Evolutionary conservation across 371 early-diverging fungal genomes (phyloP), one percentile per base, ranked within the genome.

Genomic region (Mortierella sp.): DNA sequence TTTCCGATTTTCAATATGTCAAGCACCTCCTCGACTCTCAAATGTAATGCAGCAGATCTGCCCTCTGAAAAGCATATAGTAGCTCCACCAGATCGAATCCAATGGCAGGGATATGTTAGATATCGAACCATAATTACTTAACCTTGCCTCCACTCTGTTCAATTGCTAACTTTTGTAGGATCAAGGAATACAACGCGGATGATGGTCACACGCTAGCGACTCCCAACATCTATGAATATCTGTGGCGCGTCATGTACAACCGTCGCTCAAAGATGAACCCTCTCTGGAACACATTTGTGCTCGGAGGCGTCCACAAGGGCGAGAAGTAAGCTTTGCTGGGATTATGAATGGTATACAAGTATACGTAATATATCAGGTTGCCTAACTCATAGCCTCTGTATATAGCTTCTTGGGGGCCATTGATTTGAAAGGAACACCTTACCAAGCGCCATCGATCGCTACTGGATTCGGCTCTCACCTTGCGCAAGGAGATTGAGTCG

Each of bases 401-500:
- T 37, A 26, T 70, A 96, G 95, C 57, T 96, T 98, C 88, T 90
- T 99, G 66, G 99, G 99, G 10, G 97, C 89, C 75, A 97, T 99
- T 59, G 97, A 99, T 85, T 87, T 97, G 63, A 93, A 95, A 81
- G 99, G 99, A 47, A 98, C 98, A 28, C 97, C 98, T 26, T 98
- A 98, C 84, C 91, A 96, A 78, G 84, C 97, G 6, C 83, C 93
- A 20, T 94, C 96, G 26, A 95, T 99, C 72, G 98, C 99, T 47
- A 99, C 99, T 45, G 99, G 99, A 35, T 97, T 96, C 84, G 99
- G 99, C 45, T 93, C 92, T 43, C 93, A 99, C 86, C 84, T 99
- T 99, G 77, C 90, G 99, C 86, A 97, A 94, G 84, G 92, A 93
- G 40, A 91, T 96, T 9, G 98, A 98, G 83, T 94, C 93, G 28